phyloP scores from a whole-genome alignment of 257 asterid species.

The Nicotiana benthamiana region DNA sequence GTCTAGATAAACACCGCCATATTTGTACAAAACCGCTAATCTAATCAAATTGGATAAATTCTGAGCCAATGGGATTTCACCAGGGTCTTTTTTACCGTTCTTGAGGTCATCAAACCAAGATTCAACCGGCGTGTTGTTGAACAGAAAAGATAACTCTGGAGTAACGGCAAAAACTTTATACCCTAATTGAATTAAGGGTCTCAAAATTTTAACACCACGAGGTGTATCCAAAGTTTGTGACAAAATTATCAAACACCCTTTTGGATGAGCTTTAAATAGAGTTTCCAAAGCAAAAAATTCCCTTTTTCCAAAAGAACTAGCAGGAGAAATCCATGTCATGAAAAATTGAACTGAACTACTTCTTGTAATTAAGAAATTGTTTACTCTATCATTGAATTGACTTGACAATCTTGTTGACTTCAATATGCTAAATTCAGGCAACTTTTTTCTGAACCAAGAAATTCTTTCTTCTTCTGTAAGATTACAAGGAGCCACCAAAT shows the following conservation, averaged over 20 bases:
- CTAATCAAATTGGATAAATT: slow-evolving; percentile 66
- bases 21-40: slow-evolving; percentile 52
- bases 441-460: slow-evolving; percentile 10
- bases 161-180: slow-evolving; percentile 29
- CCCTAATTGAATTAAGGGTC: slow-evolving; percentile 42
- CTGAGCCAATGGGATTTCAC: slow-evolving; percentile 55
- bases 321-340: slow-evolving; percentile 26
- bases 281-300: slow-evolving; percentile 46
- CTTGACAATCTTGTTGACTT: not conserved
- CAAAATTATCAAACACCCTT: slow-evolving; percentile 44
- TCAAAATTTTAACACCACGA: slow-evolving; percentile 25
- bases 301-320: slow-evolving; percentile 27
- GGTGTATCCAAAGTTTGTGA: slow-evolving; percentile 49
- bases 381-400: slow-evolving; percentile 9
- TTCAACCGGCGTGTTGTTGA: slow-evolving; percentile 45
- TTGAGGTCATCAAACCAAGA: slow-evolving; percentile 45
- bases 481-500: slow-evolving; percentile 3
- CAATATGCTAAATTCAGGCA: slow-evolving; percentile 4
- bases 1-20: slow-evolving; percentile 72
- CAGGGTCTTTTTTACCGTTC: slow-evolving; percentile 44
- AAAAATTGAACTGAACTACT: slow-evolving; percentile 17
- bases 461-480: slow-evolving; percentile 11
- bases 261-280: slow-evolving; percentile 37
- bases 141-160: slow-evolving; percentile 32
- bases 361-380: not conserved